phyloP scores from a whole-genome alignment of 768 basidiomycete species.

The Serendipita sp. region DNA sequence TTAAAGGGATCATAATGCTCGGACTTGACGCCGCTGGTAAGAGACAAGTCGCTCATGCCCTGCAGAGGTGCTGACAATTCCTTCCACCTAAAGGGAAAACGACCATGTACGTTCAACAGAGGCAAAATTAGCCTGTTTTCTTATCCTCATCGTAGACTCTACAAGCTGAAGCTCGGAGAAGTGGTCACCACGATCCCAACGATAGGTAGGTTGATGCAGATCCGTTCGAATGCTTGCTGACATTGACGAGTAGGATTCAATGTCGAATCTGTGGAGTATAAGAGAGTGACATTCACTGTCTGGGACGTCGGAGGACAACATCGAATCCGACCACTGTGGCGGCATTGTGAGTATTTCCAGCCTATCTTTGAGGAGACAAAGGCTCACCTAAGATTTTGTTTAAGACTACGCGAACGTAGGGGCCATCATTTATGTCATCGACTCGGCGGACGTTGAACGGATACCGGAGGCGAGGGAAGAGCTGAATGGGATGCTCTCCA shows the following conservation, averaged over 20 bases:
- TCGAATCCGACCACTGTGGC: slow-evolving; percentile 31
- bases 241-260: slow-evolving; percentile 30
- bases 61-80: neutral
- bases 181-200: slow-evolving; percentile 27
- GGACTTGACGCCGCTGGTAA: slow-evolving; percentile 31
- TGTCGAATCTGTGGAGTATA: slow-evolving; percentile 44
- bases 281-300: slow-evolving; percentile 36
- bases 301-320: slow-evolving; percentile 55
- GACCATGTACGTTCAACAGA: neutral
- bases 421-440: slow-evolving; percentile 52
- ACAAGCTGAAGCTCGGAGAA: slow-evolving; percentile 25
- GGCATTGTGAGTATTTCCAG: slow-evolving; percentile 26
- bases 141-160: too few relatives aligned
- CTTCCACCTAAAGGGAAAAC: neutral
- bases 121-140: neutral
- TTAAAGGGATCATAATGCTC: slow-evolving; percentile 14
- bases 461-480: slow-evolving; percentile 37
- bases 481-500: slow-evolving; percentile 29
- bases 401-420: slow-evolving; percentile 36
- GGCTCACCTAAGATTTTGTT: neutral
- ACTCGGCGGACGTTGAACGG: slow-evolving; percentile 35
- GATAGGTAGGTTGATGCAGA: slow-evolving; percentile 18
- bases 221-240: neutral
- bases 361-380: neutral
- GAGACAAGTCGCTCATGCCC: slow-evolving; percentile 17